Evolutionary conservation across 805 yeast genomes (phyloP).

Genomic region (Saccharomycopsis oosterbeekiorum): DNA sequence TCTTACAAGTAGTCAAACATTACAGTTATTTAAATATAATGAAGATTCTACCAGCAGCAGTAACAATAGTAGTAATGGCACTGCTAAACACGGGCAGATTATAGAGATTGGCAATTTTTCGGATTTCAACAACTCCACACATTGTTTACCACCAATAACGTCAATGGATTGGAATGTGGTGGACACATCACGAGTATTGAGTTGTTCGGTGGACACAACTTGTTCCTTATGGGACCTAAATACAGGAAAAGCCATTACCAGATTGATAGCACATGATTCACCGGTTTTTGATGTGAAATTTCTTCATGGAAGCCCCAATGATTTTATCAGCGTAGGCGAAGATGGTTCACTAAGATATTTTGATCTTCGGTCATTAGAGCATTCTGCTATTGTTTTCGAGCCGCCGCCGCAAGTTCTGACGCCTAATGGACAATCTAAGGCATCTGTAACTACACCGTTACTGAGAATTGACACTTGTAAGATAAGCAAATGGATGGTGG

Average conservation of each 20-base stretch:
- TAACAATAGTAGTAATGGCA: not conserved
- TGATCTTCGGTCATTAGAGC: slow-evolving; percentile 82
- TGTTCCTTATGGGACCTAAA: slow-evolving; percentile 93
- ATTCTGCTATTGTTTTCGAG: slow-evolving; percentile 90
- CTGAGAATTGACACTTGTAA: slow-evolving; percentile 71
- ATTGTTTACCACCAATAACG: slow-evolving; percentile 76
- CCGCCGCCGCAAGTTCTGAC: slow-evolving; percentile 31
- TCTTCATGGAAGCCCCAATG: slow-evolving; percentile 57
- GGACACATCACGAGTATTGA: slow-evolving; percentile 62
- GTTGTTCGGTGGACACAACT: slow-evolving; percentile 90
- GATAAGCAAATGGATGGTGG: slow-evolving; percentile 71
- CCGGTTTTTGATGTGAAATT: slow-evolving; percentile 92
- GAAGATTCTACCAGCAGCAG: not conserved
- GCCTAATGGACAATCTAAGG: not conserved
- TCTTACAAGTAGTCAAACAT: slow-evolving; percentile 63
- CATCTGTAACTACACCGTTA: slow-evolving; percentile 35
- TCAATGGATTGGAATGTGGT: slow-evolving; percentile 85
- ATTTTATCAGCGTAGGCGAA: slow-evolving; percentile 88
- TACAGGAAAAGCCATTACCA: slow-evolving; percentile 68
- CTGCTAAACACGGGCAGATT: slow-evolving; percentile 17
- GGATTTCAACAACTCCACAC: slow-evolving; percentile 34
- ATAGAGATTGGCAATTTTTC: slow-evolving; percentile 33
- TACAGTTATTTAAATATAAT: slow-evolving; percentile 48
- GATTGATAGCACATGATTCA: slow-evolving; percentile 90
- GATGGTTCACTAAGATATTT: slow-evolving; percentile 93